phyloP scores from a whole-genome alignment of 192 early-diverging fungal species.

The Coemansia asiatica region DNA sequence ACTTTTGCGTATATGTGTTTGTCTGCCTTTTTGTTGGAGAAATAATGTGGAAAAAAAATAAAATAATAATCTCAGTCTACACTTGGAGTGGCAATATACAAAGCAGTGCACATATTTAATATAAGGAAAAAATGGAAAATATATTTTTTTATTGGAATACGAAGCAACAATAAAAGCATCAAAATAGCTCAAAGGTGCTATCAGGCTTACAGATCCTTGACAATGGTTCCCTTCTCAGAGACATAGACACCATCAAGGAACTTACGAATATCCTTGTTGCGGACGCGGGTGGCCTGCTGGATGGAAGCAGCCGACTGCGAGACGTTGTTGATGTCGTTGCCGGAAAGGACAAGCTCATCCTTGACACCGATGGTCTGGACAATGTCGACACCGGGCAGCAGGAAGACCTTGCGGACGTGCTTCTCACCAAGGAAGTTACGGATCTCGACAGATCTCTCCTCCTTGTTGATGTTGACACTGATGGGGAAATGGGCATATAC shows the following conservation, averaged over 20 bases:
- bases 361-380: constrained; percentile 79
- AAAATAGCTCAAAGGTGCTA: neutral
- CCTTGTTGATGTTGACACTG: constrained; percentile 84
- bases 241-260: constrained; percentile 98
- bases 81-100: too few relatives aligned
- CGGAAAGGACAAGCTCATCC: constrained; percentile 92
- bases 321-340: constrained; percentile 93
- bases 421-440: constrained; percentile 99
- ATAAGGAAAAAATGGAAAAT: neutral
- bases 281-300: constrained; percentile 89
- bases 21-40: too few relatives aligned
- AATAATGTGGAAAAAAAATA: too few relatives aligned
- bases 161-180: constrained; percentile 11
- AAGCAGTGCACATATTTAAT: too few relatives aligned
- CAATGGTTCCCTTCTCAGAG: constrained; percentile 75
- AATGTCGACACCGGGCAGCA: constrained; percentile 84
- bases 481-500: constrained; percentile 99
- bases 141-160: constrained; percentile 14
- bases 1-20: too few relatives aligned
- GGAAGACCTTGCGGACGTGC: constrained; percentile 78
- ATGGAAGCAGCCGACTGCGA: constrained; percentile 96
- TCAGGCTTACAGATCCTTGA: constrained; percentile 54
- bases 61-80: too few relatives aligned
- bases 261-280: constrained; percentile 99
- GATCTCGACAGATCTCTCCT: constrained; percentile 83